These are phyloP conservation scores for Amphirosellinia nigrospora DNA, from an alignment of 495 filamentous ascomycete species.

Conservation along the genomic window DNA sequence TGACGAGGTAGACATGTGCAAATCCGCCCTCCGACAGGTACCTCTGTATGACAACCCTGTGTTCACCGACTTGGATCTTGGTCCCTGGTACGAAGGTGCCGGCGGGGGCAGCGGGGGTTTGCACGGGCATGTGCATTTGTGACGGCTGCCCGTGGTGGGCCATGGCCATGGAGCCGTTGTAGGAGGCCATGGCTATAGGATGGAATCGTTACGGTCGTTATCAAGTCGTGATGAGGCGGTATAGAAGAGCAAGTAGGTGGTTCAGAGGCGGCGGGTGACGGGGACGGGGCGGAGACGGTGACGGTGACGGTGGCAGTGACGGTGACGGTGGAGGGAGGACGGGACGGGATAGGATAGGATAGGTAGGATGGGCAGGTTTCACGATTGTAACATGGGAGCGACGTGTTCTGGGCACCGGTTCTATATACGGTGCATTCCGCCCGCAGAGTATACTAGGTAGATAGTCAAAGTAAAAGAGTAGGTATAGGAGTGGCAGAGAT, in stretches of 20 bases:
- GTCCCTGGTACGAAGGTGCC: constrained; percentile 93
- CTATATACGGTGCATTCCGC: constrained; percentile 39
- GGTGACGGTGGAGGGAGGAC: constrained; percentile 32
- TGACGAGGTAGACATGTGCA: constrained; percentile 96
- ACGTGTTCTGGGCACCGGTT: constrained; percentile 33
- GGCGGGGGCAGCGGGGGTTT: constrained; percentile 65
- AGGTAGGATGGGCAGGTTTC: constrained; percentile 20
- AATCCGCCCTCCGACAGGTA: constrained; percentile 99
- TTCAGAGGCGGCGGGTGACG: constrained; percentile 11
- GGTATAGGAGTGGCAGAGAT: not conserved
- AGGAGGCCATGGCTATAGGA: constrained; percentile 49
- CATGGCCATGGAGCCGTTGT: constrained; percentile 48
- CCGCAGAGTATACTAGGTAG: constrained; percentile 6
- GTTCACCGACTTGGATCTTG: constrained; percentile 91
- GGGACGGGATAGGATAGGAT: constrained; percentile 25
- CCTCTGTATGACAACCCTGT: constrained; percentile 94
- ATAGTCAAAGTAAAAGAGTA: constrained; percentile 1
- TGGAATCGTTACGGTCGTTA: not conserved
- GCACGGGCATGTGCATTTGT: constrained; percentile 40
- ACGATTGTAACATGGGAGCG: constrained; percentile 37
- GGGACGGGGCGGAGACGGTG: constrained; percentile 15
- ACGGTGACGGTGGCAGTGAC: constrained; percentile 28
- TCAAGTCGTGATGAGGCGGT: constrained; percentile 10
- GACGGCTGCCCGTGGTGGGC: constrained; percentile 39
- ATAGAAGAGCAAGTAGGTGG: not conserved